Base-by-base conservation (phyloP, 352 stramenopile species). In the Globisporangium radiosum region DNA sequence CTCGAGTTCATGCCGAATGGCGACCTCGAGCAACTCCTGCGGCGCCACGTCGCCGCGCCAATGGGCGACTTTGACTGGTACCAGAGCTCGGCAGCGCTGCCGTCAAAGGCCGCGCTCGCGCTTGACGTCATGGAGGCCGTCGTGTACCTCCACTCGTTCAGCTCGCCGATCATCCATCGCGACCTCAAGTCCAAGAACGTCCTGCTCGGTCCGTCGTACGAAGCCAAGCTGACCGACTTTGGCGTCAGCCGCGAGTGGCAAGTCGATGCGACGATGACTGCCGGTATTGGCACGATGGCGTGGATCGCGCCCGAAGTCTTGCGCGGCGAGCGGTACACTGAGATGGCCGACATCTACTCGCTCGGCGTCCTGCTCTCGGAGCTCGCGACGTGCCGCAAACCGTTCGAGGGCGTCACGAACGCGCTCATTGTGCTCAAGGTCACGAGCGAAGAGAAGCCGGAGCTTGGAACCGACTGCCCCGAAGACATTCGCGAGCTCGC, bases 291-390 rank as follows among this genome's bases (percentile, higher is more conserved):
- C n/a, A 92, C 82, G 47, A 87, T 94, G 73, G 84, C 84, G 43
- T 94, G 81, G 81, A 91, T 94, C 63, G 80, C 84, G 3, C 85
- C 85, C 0, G 81, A 94, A 60, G 77, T 94, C 50, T 60, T 94
- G 52, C 75, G 82, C 0, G 80, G 85, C 10, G 85, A 91, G 58
- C 76, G 81, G n/a, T 94, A 92, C 70, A 94, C 76, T 4, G 85
- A 94, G 60, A 89, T 79, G 71, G 83, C 85, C 4, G 85, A 94
- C 62, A 88, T 94, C 38, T 94, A 94, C 68, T 94, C 85, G 48
- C 91, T 94, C 54, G 85, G 85, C 17, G 81, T 92, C 9, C 73
- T 94, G 15, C 58, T 94, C 51, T 84, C 79, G 4, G 85, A 94
- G 69, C 55, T 94, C 42, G 70, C 74, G 19, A 92, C 78, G 47